Base-by-base conservation (phyloP, 2,329 filamentous ascomycete species). In the Ceratocystis ficicola region DNA sequence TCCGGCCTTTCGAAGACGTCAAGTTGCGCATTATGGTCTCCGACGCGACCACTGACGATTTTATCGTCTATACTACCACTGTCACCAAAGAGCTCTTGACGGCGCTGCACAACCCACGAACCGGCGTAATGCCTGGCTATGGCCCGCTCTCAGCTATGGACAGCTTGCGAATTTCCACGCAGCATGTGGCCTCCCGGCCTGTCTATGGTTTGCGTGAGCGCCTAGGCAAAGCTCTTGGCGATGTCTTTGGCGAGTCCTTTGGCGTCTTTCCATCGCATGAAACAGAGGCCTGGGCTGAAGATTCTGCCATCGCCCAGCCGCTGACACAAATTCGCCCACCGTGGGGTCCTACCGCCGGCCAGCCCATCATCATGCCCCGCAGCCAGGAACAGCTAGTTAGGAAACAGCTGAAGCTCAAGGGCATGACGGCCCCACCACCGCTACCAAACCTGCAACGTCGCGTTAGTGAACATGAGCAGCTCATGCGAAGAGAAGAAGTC, bases 21-120 rank as follows among this genome's bases (percentile, higher is more conserved):
- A 79, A 76, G 65, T 73, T 84, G 41, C 76, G 77, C 28, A 73
- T 85, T 25, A 69, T 85, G 63, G 79, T 78, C 0, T 79, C 83
- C 63, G 78, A 83, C 67, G 78, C 76, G 2, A 75, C 76, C 1
- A 75, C 76, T 1, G 73, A 74, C 2, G 77, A 80, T 28, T 83
- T 85, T 57, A 74, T 83, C 57, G 76, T 84, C 36, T 84, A 84
- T 71, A 80, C 77, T 0, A 77, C 77, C 0, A 73, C 75, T 10
- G 75, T 85, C 1, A 79, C 80, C 0, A 74, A 76, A 1, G 74
- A 75, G 8, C 79, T 83, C 61, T 72, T 85, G 28, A 70, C 76
- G 57, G 77, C 79, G 68, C 83, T 84, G 65, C 75, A 82, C 65
- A 70, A 77, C 15, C 82, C 81, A 0, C 55, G 66, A 1, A 64